Conservation (phyloP, 202 grass and related monocot species). For the Brachypodium distachyon region DNA sequence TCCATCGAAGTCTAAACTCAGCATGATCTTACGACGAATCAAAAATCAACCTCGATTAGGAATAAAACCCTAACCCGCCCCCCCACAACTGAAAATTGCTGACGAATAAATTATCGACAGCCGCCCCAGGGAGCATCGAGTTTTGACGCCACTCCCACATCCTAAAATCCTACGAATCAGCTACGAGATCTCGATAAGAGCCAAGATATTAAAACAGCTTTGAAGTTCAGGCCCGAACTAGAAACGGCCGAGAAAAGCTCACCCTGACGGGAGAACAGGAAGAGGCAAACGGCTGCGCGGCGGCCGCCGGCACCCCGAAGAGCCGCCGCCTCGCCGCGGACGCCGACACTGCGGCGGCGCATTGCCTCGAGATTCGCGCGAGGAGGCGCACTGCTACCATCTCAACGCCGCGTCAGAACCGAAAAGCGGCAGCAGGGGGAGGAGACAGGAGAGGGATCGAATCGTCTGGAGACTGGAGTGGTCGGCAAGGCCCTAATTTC, state of each 20-base stretch:
- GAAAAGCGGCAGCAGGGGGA: background rate
- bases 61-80: background rate
- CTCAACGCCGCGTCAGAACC: background rate
- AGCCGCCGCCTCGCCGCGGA: background rate
- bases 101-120: background rate
- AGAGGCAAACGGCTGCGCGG: background rate
- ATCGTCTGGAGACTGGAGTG: slow-evolving; percentile 26
- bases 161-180: background rate
- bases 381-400: slow-evolving; percentile 31
- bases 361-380: slow-evolving; percentile 17
- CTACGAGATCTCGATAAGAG: background rate
- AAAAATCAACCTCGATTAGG: background rate
- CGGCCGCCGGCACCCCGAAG: background rate
- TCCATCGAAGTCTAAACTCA: background rate
- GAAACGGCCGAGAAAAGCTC: background rate
- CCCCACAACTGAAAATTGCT: background rate
- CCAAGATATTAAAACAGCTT: background rate
- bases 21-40: background rate
- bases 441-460: background rate
- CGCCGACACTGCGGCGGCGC: background rate
- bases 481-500: too few species aligned
- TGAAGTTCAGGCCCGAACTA: too few species aligned
- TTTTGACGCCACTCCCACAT: background rate
- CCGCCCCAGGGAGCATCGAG: background rate
- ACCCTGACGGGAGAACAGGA: background rate